These are phyloP conservation scores for Medicago lupulina DNA, from an alignment of 306 rosid species.

Conservation along the genomic window DNA sequence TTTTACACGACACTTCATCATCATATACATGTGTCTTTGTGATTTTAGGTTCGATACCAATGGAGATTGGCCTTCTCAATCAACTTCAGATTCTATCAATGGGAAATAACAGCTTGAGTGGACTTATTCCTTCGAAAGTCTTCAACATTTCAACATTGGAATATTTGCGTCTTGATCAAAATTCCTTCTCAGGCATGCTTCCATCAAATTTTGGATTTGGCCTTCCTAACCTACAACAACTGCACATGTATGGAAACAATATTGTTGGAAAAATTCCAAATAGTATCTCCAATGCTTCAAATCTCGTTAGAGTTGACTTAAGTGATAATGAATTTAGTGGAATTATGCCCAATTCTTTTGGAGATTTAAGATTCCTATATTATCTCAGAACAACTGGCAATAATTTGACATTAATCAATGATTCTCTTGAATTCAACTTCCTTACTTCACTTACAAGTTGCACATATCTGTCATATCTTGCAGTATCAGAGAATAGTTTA, in stretches of 20 bases:
- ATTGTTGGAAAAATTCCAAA: conserved; percentile 41
- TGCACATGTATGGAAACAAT: too few species aligned
- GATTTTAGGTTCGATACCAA: conserved; percentile 35
- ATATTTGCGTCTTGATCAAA: neutral
- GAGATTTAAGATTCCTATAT: conserved; percentile 20
- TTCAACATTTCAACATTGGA: conserved; percentile 39
- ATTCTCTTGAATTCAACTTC: conserved; percentile 10
- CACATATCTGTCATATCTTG: neutral
- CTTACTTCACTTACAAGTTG: conserved; percentile 36
- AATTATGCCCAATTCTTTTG: conserved; percentile 17
- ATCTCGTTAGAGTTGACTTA: neutral
- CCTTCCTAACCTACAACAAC: conserved; percentile 11
- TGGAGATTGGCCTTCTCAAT: conserved; percentile 28
- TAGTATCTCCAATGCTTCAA: conserved; percentile 40
- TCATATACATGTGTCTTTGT: neutral
- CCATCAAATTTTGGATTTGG: conserved; percentile 20
- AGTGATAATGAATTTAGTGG: conserved; percentile 11
- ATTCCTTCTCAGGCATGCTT: conserved; percentile 33
- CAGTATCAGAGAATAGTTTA: neutral
- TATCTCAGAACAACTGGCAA: neutral
- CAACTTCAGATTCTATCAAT: neutral
- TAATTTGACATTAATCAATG: conserved; percentile 2
- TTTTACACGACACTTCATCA: neutral
- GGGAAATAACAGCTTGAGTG: conserved; percentile 1
- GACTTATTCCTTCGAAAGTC: conserved; percentile 25